Conservation (phyloP, 345 rosid species). For the Laguncularia racemosa region DNA sequence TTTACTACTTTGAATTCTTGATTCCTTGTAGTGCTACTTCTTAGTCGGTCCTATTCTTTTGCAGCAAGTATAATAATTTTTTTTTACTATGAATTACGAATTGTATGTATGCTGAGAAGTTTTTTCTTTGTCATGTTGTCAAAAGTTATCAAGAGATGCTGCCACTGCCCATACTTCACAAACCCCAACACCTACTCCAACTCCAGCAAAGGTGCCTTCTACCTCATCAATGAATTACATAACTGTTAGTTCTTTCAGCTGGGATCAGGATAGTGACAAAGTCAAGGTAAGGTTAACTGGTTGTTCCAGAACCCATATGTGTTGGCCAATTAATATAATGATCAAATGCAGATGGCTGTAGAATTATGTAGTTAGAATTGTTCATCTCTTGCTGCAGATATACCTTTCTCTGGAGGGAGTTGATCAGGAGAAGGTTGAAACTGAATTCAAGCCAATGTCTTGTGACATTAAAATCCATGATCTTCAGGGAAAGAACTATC, state of each 20-base stretch:
- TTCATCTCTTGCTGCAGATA: conserved; percentile 28
- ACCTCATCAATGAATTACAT: conserved; percentile 31
- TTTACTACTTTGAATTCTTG: neutral
- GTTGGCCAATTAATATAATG: too few relatives aligned
- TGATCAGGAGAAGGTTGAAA: conserved; percentile 55
- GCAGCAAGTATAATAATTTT: neutral
- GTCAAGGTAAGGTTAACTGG: conserved; percentile 49
- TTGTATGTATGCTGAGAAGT: neutral
- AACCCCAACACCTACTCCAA: conserved; percentile 13
- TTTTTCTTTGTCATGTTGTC: conserved; percentile 22
- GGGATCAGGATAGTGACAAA: conserved; percentile 96
- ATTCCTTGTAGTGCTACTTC: neutral
- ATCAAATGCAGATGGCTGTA: too few relatives aligned
- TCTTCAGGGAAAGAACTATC: conserved; percentile 74
- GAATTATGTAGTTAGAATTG: too few relatives aligned
- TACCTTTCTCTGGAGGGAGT: conserved; percentile 80
- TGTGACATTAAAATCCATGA: conserved; percentile 71
- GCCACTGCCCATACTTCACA: conserved; percentile 17
- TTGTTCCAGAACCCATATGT: too few relatives aligned
- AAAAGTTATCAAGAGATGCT: conserved; percentile 32
- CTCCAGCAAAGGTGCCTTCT: conserved; percentile 33
- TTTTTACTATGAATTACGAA: neutral
- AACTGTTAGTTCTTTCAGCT: conserved; percentile 75
- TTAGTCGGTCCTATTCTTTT: too few relatives aligned
- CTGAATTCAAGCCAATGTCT: conserved; percentile 60